phyloP scores from a whole-genome alignment of 208 protist genomes.

The Trypanosomatidae sp. region DNA sequence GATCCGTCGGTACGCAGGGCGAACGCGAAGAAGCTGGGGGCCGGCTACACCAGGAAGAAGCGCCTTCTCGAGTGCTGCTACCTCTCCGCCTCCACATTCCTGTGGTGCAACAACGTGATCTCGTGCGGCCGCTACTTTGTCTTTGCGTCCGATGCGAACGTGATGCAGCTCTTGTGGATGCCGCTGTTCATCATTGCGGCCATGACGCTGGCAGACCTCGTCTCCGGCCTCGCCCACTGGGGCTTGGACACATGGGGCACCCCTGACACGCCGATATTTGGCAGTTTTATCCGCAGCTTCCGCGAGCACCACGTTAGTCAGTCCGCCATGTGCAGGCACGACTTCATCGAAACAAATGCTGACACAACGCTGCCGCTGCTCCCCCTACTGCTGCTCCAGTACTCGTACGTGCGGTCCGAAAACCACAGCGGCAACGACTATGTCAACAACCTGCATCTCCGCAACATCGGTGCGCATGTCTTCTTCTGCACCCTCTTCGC shows the following conservation, averaged over 20 bases:
- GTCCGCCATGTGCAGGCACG: slow-evolving; percentile 91
- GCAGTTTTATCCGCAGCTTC: slow-evolving; percentile 95
- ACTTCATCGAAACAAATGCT: slow-evolving; percentile 95
- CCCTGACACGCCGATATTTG: slow-evolving; percentile 85
- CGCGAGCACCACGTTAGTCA: slow-evolving; percentile 95
- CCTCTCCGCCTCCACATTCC: slow-evolving; percentile 52
- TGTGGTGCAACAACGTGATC: slow-evolving; percentile 65
- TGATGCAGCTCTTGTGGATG: slow-evolving; percentile 72
- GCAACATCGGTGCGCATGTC: slow-evolving; percentile 67
- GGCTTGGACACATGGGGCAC: slow-evolving; percentile 94
- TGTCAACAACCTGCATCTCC: slow-evolving; percentile 52
- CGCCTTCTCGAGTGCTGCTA: slow-evolving; percentile 83
- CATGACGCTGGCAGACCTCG: slow-evolving; percentile 90
- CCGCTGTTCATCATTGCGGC: slow-evolving; percentile 64
- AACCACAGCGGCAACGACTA: slow-evolving; percentile 49
- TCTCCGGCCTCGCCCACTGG: slow-evolving; percentile 93
- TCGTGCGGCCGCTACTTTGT: slow-evolving; percentile 77
- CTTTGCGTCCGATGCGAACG: slow-evolving; percentile 45
- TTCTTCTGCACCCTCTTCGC: slow-evolving; percentile 76
- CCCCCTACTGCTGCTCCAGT: slow-evolving; percentile 66
- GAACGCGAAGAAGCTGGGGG: slow-evolving; percentile 78
- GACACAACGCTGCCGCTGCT: slow-evolving; percentile 92
- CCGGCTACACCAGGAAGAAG: slow-evolving; percentile 87
- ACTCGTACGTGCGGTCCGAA: slow-evolving; percentile 32
- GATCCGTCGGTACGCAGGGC: slow-evolving; percentile 59